Conservation (phyloP, 768 basidiomycete species). For the Suillus ampliporus region DNA sequence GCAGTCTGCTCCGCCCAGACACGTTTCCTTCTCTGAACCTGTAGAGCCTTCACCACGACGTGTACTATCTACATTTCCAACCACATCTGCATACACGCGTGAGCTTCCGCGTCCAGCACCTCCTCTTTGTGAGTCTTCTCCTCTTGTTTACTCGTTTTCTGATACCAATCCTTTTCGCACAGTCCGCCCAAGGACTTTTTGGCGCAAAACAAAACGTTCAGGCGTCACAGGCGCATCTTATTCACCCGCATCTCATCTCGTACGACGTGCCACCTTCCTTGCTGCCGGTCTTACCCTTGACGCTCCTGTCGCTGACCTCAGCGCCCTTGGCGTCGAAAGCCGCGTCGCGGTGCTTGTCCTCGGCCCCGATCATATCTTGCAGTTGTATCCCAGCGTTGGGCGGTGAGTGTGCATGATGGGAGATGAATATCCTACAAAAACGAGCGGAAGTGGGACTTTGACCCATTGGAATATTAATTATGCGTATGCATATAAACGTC, state of each 20-base stretch:
- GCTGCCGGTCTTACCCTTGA: conserved; percentile 77
- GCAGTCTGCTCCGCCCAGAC: conserved; percentile 30
- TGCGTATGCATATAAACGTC: neutral
- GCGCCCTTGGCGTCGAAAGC: conserved; percentile 66
- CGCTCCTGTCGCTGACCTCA: conserved; percentile 61
- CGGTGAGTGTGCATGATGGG: conserved; percentile 26
- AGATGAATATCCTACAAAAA: conserved; percentile 7
- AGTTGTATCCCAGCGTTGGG: neutral
- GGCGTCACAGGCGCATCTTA: conserved; percentile 75
- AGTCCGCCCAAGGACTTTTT: conserved; percentile 87
- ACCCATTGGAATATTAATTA: conserved; percentile 20
- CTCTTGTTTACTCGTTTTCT: neutral
- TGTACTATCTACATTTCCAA: conserved; percentile 19
- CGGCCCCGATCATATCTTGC: conserved; percentile 41
- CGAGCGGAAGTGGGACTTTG: conserved; percentile 14
- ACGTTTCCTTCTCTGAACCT: conserved; percentile 3
- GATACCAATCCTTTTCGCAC: conserved; percentile 1
- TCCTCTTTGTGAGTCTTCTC: conserved; percentile 60
- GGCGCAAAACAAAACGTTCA: conserved; percentile 74
- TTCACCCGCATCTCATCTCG: conserved; percentile 73
- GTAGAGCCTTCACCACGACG: conserved; percentile 17
- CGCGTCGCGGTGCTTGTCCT: conserved; percentile 49
- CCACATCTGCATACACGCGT: conserved; percentile 23
- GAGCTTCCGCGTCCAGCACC: conserved; percentile 66
- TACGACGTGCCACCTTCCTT: conserved; percentile 79